Base-by-base conservation (phyloP, 2,329 filamentous ascomycete genomes). In the Penicillium aurantiogriseum region DNA sequence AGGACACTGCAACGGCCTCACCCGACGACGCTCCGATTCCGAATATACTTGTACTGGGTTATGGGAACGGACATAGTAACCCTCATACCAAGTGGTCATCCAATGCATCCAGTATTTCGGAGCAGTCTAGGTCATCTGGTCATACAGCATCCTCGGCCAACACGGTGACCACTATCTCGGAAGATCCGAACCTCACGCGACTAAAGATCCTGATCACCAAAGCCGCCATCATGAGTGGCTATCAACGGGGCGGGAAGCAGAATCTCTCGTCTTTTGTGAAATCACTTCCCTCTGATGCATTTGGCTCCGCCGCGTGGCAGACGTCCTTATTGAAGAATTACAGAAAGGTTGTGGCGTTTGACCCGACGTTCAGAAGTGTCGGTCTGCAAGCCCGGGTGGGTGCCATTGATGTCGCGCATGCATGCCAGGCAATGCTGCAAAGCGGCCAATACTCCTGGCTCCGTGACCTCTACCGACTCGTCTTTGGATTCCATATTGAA, bases 31-130 rank as follows among this genome's bases (percentile, higher is more conserved):
- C 88, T 0, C 87, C 86, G 39, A 84, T 92, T 54, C 92, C 91
- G 6, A 95, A 96, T 69, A 96, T 97, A 65, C 82, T 96, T 51
- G 88, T 97, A 0, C 83, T 96, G 0, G 91, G 91, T 3, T 89
- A 91, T 5, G 83, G 84, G 45, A 82, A 80, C 35, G 82, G 80
- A 5, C 83, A 89, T 8, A 83, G 88, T 60, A 54, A 45, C 47
- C 58, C 64, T 10, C 71, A 71, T 54, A 64, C 67, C 11, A 70
- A 72, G 56, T 96, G 91, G 91, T 91, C 90, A 1, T 94, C 90
- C 71, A 88, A 85, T 62, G 88, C 89, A 4, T 92, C 88, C 10
- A 90, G 88, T 58, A 78, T 93, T 27, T 94, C 90, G 2, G 86
- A 86, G 58, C 92, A 92, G 71, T 93, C 90, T 4, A 90, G 91